Evolutionary conservation across 2,329 filamentous ascomycete species (phyloP).

Genomic region (Verticillium isaacii): DNA sequence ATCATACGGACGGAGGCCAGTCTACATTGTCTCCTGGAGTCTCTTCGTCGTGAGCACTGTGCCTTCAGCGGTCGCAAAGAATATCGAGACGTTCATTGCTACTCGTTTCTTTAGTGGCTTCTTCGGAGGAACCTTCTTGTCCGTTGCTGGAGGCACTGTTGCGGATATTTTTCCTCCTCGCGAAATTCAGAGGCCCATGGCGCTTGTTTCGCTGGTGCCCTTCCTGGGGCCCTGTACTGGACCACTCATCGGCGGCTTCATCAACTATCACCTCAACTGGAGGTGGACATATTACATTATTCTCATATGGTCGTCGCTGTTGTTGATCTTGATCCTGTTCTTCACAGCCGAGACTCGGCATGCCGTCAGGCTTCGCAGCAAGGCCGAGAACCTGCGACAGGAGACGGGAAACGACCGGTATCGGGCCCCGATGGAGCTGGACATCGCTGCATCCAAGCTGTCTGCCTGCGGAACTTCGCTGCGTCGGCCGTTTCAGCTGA

Average conservation of each 20-base stretch:
- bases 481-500: slow-evolving; percentile 70
- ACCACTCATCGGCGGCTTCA: slow-evolving; percentile 70
- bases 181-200: slow-evolving; percentile 75
- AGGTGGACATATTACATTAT: slow-evolving; percentile 81
- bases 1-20: slow-evolving; percentile 79
- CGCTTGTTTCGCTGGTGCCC: slow-evolving; percentile 65
- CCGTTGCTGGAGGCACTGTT: slow-evolving; percentile 79
- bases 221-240: slow-evolving; percentile 58
- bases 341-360: slow-evolving; percentile 16
- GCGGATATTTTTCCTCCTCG: slow-evolving; percentile 68
- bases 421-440: no score
- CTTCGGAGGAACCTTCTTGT: slow-evolving; percentile 61
- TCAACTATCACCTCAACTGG: slow-evolving; percentile 71
- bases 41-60: slow-evolving; percentile 76
- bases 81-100: slow-evolving; percentile 73
- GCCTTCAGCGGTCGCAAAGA: slow-evolving; percentile 73
- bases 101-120: slow-evolving; percentile 73
- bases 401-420: no score
- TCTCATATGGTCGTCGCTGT: slow-evolving; percentile 68
- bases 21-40: slow-evolving; percentile 72
- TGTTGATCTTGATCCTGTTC: slow-evolving; percentile 61
- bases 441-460: no score
- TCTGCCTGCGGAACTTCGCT: slow-evolving; percentile 54
- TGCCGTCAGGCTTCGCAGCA: no score
- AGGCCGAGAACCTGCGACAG: no score